Evolutionary conservation across 163 green algal genomes (phyloP).

Genomic region (Chlorella variabilis): DNA sequence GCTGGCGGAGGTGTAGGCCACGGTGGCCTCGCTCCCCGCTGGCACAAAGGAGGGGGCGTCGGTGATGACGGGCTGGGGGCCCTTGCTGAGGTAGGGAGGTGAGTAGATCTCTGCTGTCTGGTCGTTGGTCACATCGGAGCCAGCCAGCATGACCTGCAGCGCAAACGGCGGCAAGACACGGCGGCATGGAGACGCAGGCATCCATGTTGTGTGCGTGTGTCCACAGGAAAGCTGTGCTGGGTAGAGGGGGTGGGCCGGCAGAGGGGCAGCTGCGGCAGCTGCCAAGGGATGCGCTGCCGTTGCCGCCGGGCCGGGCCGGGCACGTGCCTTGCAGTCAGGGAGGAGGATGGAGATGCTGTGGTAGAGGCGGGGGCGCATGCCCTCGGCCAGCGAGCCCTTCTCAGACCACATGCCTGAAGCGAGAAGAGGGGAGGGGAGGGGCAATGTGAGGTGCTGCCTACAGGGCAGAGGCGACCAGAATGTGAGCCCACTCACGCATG

Average conservation of each 20-base stretch:
- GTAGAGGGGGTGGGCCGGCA: too few species aligned
- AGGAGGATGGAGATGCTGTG: background rate
- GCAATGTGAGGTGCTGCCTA: too few species aligned
- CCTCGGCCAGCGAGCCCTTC: background rate
- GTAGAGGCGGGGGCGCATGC: background rate
- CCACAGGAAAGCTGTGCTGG: too few species aligned
- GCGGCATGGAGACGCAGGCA: background rate
- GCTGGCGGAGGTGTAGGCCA: background rate
- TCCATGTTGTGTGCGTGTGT: too few species aligned
- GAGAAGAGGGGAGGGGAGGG: too few species aligned
- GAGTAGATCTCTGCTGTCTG: constrained; percentile 13
- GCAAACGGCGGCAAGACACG: too few species aligned
- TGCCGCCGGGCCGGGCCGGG: too few species aligned
- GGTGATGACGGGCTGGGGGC: background rate
- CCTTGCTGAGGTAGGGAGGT: constrained; percentile 11
- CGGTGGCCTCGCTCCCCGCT: background rate
- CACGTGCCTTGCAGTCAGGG: background rate
- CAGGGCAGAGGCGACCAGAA: too few species aligned
- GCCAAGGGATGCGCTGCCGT: too few species aligned
- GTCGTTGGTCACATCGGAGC: constrained; percentile 7
- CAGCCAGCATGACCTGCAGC: background rate
- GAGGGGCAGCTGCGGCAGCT: too few species aligned
- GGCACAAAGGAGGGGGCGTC: too few species aligned
- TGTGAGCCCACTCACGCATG: too few species aligned
- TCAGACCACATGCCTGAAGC: background rate